Evolutionary conservation across 805 yeast species (phyloP), one percentile per base, ranked within the genome.

Genomic region (Lipomyces kockii): DNA sequence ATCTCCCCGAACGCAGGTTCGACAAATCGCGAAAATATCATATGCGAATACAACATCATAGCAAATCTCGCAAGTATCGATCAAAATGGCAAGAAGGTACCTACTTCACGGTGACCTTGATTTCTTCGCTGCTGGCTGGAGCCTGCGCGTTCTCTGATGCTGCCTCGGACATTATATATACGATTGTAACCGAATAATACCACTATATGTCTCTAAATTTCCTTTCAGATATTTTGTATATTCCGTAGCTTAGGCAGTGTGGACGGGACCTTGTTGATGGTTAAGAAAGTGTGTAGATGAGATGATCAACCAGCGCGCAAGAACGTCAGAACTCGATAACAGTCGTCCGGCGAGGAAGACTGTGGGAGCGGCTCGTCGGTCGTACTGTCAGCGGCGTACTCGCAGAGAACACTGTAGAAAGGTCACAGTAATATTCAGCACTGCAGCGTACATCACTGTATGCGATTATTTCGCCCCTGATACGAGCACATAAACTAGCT

Each of bases 41-140:
- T 6, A 8, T n/a, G 2, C 49, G n/a, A 17, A n/a, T n/a, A n/a
- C 3, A 17, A 12, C 49, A 43, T n/a, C 49, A 1, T 2, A 43
- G n/a, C 8, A 43, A 4, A 25, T n/a, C 8, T n/a, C 49, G 22
- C 14, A 53, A 46, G 11, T 7, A 25, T 12, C 7, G 17, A 39
- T 32, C 27, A 20, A 14, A 53, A 17, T 12, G 14, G 8, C n/a
- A 53, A 29, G 55, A 8, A 27, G 57, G 37, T n/a, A 59, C 71
- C 17, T 62, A 68, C 71, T 68, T 68, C 64, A 68, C 66, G 46
- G 62, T 66, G 65, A 68, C 67, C 32, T 55, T 62, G 60, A 68
- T 66, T 35, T 62, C 70, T 60, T 67, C 71, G 14, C 60, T 62
- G 35, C 60, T 43, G 34, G 64, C 55, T 8, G 68, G 49, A n/a